Percentiles rank a stretch among this genome's conserved stretches.
Evolutionary conservation across 83 land plant genomes (phyloP).

Genomic region (Picea abies): DNA sequence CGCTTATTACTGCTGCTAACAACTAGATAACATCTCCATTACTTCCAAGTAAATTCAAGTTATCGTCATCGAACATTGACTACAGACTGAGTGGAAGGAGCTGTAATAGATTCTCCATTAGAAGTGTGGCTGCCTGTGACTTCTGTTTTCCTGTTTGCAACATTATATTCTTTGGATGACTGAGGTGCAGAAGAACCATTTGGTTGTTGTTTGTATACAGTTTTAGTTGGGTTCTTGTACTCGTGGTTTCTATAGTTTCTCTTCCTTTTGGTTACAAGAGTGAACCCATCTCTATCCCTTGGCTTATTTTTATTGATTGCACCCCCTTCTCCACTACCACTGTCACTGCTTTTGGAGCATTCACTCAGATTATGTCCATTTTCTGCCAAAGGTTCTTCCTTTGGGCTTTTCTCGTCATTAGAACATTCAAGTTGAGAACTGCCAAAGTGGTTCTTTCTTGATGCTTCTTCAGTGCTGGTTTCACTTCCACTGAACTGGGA

Average conservation of each 20-base stretch:
- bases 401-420: neutral
- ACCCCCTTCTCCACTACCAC: conserved; percentile 6
- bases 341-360: conserved; percentile 7
- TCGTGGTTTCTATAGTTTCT: neutral
- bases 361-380: conserved; percentile 1
- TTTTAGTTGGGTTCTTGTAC: neutral
- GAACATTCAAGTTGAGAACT: too few species aligned
- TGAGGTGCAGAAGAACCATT: too few species aligned
- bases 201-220: neutral
- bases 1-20: too few species aligned
- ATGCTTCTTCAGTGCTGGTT: neutral
- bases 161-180: too few species aligned
- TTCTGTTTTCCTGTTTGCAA: neutral
- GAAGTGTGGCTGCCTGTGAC: neutral
- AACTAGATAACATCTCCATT: too few species aligned
- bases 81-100: neutral
- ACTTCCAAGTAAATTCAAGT: too few species aligned
- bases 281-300: conserved; percentile 1
- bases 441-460: neutral
- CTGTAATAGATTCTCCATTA: conserved; percentile 10
- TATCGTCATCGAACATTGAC: neutral
- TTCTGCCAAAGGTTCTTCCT: neutral
- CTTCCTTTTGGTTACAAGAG: conserved; percentile 1
- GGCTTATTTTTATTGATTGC: neutral
- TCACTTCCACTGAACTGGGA: neutral